phyloP scores from a whole-genome alignment of 208 protist genomes.

The Crithidia thermophila region DNA sequence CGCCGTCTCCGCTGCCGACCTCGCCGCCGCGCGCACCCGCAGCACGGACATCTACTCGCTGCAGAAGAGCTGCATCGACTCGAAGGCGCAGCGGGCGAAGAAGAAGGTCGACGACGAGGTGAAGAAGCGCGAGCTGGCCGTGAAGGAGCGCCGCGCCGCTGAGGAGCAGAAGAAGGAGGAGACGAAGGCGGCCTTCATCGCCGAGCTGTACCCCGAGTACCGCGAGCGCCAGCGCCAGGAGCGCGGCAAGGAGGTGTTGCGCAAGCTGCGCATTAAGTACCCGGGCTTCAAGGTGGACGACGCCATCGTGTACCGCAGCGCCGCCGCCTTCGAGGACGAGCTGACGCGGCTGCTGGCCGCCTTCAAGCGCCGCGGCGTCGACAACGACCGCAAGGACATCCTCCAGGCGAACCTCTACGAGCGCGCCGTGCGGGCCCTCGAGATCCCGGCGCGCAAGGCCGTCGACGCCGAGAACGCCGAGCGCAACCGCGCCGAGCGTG shows the following conservation, averaged over 20 bases:
- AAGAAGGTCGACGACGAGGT: slow-evolving; percentile 39
- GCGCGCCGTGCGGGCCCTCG: slow-evolving; percentile 60
- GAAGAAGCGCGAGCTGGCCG: slow-evolving; percentile 37
- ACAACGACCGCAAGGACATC: slow-evolving; percentile 59
- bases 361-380: slow-evolving; percentile 50
- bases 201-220: slow-evolving; percentile 58
- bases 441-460: slow-evolving; percentile 73
- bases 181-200: slow-evolving; percentile 37
- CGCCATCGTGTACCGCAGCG: slow-evolving; percentile 51
- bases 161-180: slow-evolving; percentile 62
- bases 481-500: slow-evolving; percentile 54
- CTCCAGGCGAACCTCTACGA: slow-evolving; percentile 76
- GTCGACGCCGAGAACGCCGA: slow-evolving; percentile 56
- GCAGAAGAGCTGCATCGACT: slow-evolving; percentile 47
- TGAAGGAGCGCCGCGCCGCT: slow-evolving; percentile 42
- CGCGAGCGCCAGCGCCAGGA: slow-evolving; percentile 63
- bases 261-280: slow-evolving; percentile 73
- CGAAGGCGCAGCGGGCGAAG: slow-evolving; percentile 40
- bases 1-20: slow-evolving; percentile 35
- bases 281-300: slow-evolving; percentile 66
- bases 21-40: slow-evolving; percentile 42
- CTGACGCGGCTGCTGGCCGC: slow-evolving; percentile 58
- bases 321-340: slow-evolving; percentile 69
- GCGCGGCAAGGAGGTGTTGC: slow-evolving; percentile 60
- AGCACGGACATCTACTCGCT: slow-evolving; percentile 44